A percentile compares a stretch with the other conserved stretches of the same genome.
Evolutionary conservation across 1,139 yeast species (phyloP).

Genomic region (Geotrichum reessii): DNA sequence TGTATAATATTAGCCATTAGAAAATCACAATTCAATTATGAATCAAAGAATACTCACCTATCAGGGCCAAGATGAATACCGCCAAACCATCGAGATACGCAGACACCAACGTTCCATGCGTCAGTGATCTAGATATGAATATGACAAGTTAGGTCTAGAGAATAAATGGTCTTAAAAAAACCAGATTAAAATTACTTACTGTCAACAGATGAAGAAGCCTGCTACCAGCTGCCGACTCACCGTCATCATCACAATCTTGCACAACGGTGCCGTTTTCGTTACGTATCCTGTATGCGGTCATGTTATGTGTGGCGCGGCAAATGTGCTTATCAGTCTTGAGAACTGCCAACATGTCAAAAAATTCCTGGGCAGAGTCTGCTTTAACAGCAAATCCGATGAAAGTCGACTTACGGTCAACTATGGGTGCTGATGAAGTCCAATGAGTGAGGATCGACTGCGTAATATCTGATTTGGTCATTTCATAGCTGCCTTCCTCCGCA

Average conservation of each 20-base stretch:
- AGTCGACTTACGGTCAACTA: slow-evolving; percentile 77
- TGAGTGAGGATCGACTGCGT: slow-evolving; percentile 48
- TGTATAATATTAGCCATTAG: slow-evolving; percentile 17
- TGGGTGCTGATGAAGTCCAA: slow-evolving; percentile 74
- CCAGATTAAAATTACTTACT: slow-evolving; percentile 38
- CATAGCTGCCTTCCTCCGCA: slow-evolving; percentile 19
- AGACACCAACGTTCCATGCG: slow-evolving; percentile 79
- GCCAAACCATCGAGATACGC: slow-evolving; percentile 90
- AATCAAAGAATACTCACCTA: slow-evolving; percentile 27
- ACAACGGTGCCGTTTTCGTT: slow-evolving; percentile 46
- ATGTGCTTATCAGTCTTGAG: slow-evolving; percentile 63
- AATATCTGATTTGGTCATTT: slow-evolving; percentile 27
- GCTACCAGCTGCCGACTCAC: slow-evolving; percentile 95
- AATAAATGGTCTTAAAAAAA: neutral
- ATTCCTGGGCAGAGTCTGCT: slow-evolving; percentile 62
- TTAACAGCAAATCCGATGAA: slow-evolving; percentile 65
- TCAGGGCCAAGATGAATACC: slow-evolving; percentile 91
- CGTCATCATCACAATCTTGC: slow-evolving; percentile 94
- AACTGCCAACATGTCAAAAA: slow-evolving; percentile 45
- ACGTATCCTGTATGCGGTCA: slow-evolving; percentile 78
- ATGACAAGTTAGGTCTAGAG: neutral
- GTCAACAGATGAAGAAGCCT: slow-evolving; percentile 73
- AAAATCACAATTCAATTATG: neutral
- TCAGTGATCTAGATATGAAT: slow-evolving; percentile 41
- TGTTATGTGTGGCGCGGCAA: slow-evolving; percentile 66